Evolutionary conservation across 2,329 filamentous ascomycete genomes (phyloP).

Genomic region (Periglandula ipomoeae): DNA sequence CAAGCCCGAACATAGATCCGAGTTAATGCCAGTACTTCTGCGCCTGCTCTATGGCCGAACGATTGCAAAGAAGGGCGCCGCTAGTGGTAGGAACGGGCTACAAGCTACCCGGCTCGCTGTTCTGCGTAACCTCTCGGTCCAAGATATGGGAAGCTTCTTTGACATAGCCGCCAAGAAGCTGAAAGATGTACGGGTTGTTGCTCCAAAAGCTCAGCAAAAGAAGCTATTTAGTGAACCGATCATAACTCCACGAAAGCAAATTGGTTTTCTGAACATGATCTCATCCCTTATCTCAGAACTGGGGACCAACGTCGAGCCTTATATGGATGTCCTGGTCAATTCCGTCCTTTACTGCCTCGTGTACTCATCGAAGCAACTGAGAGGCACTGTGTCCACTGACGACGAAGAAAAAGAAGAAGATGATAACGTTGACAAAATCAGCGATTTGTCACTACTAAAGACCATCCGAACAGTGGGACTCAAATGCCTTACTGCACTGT

Average conservation of each 20-base stretch:
- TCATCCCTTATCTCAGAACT: constrained; percentile 79
- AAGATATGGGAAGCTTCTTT: constrained; percentile 73
- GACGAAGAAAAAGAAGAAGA: constrained; percentile 26
- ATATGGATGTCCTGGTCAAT: constrained; percentile 60
- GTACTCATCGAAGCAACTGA: constrained; percentile 53
- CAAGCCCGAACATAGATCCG: constrained; percentile 59
- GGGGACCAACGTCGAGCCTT: constrained; percentile 61
- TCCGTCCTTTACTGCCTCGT: constrained; percentile 76
- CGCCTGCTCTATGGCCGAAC: constrained; percentile 83
- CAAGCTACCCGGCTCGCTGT: constrained; percentile 74
- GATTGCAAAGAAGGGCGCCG: constrained; percentile 69
- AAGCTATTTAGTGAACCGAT: constrained; percentile 48
- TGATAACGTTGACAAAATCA: constrained; percentile 33
- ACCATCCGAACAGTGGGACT: constrained; percentile 63
- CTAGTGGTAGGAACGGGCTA: constrained; percentile 71
- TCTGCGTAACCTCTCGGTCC: constrained; percentile 64
- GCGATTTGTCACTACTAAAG: constrained; percentile 50
- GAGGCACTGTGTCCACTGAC: constrained; percentile 25
- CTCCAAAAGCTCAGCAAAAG: constrained; percentile 37
- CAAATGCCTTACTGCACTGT: constrained; percentile 73
- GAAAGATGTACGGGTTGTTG: constrained; percentile 48
- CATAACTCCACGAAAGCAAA: constrained; percentile 65
- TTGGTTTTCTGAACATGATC: constrained; percentile 87
- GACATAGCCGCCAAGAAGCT: constrained; percentile 71
- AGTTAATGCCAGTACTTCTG: constrained; percentile 78